Evolutionary conservation across 768 basidiomycete genomes (phyloP), one percentile per base, ranked within the genome.

Genomic region (Lactarius akahatsu): DNA sequence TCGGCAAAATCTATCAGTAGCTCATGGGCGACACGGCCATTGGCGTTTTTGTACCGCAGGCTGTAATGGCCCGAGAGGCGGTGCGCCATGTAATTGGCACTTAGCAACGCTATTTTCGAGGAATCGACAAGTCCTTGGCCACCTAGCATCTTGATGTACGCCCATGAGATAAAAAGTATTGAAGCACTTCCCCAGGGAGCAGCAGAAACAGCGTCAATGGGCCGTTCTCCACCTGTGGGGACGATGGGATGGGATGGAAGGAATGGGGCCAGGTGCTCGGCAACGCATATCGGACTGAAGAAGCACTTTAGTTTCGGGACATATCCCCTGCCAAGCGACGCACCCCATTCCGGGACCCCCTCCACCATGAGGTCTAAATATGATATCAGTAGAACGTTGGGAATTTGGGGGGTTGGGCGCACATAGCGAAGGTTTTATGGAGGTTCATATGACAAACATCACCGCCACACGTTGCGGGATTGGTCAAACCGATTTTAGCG

Each of bases 91-190:
- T 98, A 99, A 77, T 99, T 99, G 58, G 97, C 97, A 73, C 89
- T 98, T 52, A 99, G 84, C 36, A 99, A 83, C 1, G 97, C 94
- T 36, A 92, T 78, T 72, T 90, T 91, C 3, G 95, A 91, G 0
- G 94, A 88, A 66, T 94, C 85, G 28, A 87, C 85, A 32, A 99
- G 84, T 8, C 97, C 97, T 63, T 86, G 80, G 9, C 96, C 96
- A 32, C 97, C 97, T n/a, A 99, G 86, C 97, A 99, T 98, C 80
- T 92, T 96, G 83, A 97, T 93, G 77, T 97, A 99, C 15, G 97
- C 96, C 96, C 96, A 98, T 0, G 96, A 98, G 72, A 98, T 98
- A 67, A 96, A 83, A 57, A 92, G 88, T 72, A 99, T 95, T 8
- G 94, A 96, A 3, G 97, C 92, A 70, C 94, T 96, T 55, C 97